Conservation (phyloP, 1,284 basidiomycete species). For the Fomitopsis palustris region DNA sequence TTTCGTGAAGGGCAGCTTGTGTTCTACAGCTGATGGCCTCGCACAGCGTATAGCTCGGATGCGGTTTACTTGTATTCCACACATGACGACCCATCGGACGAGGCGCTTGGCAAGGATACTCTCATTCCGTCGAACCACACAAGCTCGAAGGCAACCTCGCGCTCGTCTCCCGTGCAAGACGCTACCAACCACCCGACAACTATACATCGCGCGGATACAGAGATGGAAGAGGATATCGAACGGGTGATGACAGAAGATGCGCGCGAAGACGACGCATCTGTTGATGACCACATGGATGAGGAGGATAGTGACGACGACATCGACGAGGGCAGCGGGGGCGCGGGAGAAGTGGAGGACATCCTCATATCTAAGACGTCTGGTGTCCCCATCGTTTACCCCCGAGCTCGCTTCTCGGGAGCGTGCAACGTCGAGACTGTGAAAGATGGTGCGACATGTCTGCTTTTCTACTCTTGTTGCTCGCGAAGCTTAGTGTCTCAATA, state of each 20-base stretch:
- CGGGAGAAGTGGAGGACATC: slow-evolving; percentile 23
- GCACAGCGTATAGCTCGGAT: slow-evolving; percentile 72
- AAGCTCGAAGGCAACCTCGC: background rate
- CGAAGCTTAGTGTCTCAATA: slow-evolving; percentile 26
- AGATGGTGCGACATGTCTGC: slow-evolving; percentile 60
- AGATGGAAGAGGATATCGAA: slow-evolving; percentile 29
- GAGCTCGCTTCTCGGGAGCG: slow-evolving; percentile 65
- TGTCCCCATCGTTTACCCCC: slow-evolving; percentile 69
- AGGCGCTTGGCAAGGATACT: slow-evolving; percentile 7
- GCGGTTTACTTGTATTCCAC: slow-evolving; percentile 82
- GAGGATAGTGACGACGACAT: slow-evolving; percentile 25
- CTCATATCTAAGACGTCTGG: slow-evolving; percentile 29
- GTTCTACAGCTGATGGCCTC: slow-evolving; percentile 3
- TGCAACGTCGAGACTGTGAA: slow-evolving; percentile 88
- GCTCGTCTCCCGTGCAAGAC: background rate
- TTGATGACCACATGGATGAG: slow-evolving; percentile 17
- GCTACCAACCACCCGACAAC: background rate
- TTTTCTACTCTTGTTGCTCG: background rate
- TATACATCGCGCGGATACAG: slow-evolving; percentile 10
- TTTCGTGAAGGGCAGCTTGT: slow-evolving; percentile 4
- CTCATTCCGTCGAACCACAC: slow-evolving; percentile 12
- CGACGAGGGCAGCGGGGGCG: slow-evolving; percentile 27
- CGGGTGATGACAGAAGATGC: slow-evolving; percentile 15
- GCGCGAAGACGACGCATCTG: slow-evolving; percentile 10
- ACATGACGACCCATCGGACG: slow-evolving; percentile 50